These are phyloP conservation scores for Nitzschia inconspicua DNA, from an alignment of 108 stramenopile species.

Conservation along the genomic window DNA sequence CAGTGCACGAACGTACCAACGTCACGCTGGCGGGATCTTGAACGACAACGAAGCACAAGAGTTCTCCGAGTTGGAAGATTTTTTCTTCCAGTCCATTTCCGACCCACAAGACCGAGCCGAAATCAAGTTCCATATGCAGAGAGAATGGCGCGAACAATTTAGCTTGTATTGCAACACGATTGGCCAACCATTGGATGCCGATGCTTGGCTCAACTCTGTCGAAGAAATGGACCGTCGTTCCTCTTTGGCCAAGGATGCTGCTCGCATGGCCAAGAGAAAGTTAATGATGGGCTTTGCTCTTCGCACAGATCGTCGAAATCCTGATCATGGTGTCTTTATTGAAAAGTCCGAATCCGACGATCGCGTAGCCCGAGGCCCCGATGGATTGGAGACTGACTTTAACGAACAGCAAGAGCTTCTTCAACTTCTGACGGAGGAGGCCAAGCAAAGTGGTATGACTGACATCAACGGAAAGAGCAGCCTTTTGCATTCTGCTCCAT, in stretches of 20 bases:
- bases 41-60: conserved; percentile 48
- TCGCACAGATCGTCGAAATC: conserved; percentile 55
- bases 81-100: conserved; percentile 62
- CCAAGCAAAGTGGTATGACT: conserved; percentile 20
- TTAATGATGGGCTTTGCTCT: conserved; percentile 82
- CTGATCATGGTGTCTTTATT: conserved; percentile 77
- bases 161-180: conserved; percentile 58
- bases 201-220: conserved; percentile 69
- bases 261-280: conserved; percentile 68
- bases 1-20: conserved; percentile 56
- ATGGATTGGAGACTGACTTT: conserved; percentile 19
- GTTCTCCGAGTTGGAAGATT: conserved; percentile 70
- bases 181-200: conserved; percentile 68
- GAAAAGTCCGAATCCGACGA: conserved; percentile 39
- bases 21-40: conserved; percentile 32
- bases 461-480: conserved; percentile 53
- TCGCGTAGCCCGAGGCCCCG: conserved; percentile 18
- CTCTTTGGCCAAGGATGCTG: conserved; percentile 67
- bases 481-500: conserved; percentile 70
- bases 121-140: conserved; percentile 82
- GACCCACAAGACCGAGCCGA: conserved; percentile 63
- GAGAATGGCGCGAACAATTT: conserved; percentile 79
- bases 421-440: conserved; percentile 40
- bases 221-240: conserved; percentile 82
- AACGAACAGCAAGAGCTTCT: conserved; percentile 37